phyloP scores from a whole-genome alignment of 371 early-diverging fungal genomes.

The Ordospora colligata region DNA sequence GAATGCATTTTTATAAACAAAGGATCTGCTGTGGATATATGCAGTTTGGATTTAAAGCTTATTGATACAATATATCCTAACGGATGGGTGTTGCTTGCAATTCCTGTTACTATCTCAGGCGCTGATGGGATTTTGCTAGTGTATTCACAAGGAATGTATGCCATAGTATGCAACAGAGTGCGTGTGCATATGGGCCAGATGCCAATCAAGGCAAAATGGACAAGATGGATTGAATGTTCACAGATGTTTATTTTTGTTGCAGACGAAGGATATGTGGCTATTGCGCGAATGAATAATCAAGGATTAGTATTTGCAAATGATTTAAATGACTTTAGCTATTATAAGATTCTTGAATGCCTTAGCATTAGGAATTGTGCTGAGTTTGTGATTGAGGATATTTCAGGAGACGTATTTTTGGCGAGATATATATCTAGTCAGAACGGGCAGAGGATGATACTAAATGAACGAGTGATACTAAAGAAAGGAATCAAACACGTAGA shows the following conservation, averaged over 20 bases:
- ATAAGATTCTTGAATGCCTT: background rate
- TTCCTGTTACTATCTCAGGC: background rate
- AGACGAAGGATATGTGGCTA: background rate
- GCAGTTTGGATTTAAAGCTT: background rate
- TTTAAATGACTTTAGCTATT: background rate
- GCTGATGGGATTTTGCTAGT: background rate
- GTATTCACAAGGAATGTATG: background rate
- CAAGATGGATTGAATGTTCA: background rate
- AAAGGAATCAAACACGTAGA: background rate
- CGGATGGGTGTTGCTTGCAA: background rate
- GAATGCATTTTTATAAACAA: background rate
- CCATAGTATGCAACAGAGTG: background rate
- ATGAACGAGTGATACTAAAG: background rate
- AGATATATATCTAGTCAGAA: background rate
- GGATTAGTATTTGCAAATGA: background rate
- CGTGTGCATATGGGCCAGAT: background rate
- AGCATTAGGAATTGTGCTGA: too few species aligned
- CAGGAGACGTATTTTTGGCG: background rate
- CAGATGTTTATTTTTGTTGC: background rate
- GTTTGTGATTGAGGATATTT: background rate
- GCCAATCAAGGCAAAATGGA: background rate
- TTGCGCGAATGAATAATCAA: background rate
- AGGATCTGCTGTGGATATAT: background rate
- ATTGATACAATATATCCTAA: background rate
- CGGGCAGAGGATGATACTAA: background rate